Conservation (phyloP, 169 alveolate species). For the Plasmodium fragile region DNA sequence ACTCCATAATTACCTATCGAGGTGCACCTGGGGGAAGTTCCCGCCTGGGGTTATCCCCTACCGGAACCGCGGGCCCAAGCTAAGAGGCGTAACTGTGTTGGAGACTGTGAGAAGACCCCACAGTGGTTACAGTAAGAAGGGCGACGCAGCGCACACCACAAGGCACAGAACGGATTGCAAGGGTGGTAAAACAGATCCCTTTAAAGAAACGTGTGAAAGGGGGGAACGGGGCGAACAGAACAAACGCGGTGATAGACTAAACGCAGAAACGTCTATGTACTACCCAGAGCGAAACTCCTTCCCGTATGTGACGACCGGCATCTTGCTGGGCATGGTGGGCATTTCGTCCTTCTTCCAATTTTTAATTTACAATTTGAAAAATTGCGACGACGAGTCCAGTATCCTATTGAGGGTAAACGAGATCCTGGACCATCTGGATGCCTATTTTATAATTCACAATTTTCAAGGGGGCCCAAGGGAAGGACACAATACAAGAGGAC, state of each 20-base stretch:
- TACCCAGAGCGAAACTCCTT: conserved; percentile 47
- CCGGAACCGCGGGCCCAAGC: background rate
- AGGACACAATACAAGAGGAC: background rate
- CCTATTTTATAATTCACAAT: conserved; percentile 43
- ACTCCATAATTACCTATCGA: background rate
- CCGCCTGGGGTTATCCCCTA: background rate
- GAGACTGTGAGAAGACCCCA: background rate
- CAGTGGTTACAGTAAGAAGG: background rate
- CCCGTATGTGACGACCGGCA: conserved; percentile 41
- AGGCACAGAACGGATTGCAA: background rate
- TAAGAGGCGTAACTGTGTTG: background rate
- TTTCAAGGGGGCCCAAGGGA: background rate
- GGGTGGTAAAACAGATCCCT: background rate
- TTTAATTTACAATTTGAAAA: conserved; percentile 45
- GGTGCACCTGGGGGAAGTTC: background rate
- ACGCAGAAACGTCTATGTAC: background rate
- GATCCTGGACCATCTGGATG: conserved; percentile 43
- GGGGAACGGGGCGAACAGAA: background rate
- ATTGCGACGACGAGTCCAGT: conserved; percentile 35
- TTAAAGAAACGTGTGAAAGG: background rate
- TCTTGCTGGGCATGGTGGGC: conserved; percentile 58
- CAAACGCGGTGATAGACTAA: background rate
- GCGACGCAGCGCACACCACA: background rate
- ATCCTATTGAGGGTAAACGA: conserved; percentile 29
- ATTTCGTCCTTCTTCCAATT: conserved; percentile 42